phyloP scores from a whole-genome alignment of 139 green algal genomes.

The Chlamydomonas eustigma region DNA sequence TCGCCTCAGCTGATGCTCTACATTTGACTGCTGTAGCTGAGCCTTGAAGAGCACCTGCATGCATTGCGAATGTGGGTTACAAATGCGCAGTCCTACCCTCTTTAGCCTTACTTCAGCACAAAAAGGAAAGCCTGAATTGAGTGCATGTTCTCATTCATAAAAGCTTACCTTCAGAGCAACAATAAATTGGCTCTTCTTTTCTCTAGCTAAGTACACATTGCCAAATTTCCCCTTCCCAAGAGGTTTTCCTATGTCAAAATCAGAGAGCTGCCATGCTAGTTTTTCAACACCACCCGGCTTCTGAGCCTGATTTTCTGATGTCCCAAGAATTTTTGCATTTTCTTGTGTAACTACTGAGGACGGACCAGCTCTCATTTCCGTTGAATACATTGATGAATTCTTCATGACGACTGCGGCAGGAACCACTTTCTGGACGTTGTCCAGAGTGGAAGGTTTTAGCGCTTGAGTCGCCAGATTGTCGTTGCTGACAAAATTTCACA shows the following conservation, averaged over 20 bases:
- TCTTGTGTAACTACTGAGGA: not conserved
- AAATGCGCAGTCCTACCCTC: no score
- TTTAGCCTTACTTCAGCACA: no score
- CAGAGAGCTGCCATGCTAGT: slow-evolving; percentile 71
- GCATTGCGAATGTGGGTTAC: not conserved
- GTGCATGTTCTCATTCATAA: no score
- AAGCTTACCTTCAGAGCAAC: slow-evolving; percentile 91
- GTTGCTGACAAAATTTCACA: no score
- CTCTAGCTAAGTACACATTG: slow-evolving; percentile 96
- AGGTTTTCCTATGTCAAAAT: slow-evolving; percentile 97
- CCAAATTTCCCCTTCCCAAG: slow-evolving; percentile 97
- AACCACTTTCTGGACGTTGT: not conserved
- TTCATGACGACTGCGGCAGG: not conserved
- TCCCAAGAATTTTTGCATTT: not conserved
- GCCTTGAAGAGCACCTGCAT: slow-evolving; percentile 92
- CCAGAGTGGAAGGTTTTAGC: not conserved
- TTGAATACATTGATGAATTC: not conserved
- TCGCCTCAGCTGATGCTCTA: slow-evolving; percentile 96
- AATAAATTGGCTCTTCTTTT: slow-evolving; percentile 88
- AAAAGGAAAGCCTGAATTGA: no score
- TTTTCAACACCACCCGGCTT: not conserved
- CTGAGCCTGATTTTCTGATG: not conserved
- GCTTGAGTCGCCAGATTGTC: not conserved
- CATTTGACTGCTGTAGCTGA: slow-evolving; percentile 89
- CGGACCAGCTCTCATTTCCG: not conserved